These are phyloP conservation scores for Camellia sinensis DNA, from an alignment of 148 eudicot species.

Conservation along the genomic window DNA sequence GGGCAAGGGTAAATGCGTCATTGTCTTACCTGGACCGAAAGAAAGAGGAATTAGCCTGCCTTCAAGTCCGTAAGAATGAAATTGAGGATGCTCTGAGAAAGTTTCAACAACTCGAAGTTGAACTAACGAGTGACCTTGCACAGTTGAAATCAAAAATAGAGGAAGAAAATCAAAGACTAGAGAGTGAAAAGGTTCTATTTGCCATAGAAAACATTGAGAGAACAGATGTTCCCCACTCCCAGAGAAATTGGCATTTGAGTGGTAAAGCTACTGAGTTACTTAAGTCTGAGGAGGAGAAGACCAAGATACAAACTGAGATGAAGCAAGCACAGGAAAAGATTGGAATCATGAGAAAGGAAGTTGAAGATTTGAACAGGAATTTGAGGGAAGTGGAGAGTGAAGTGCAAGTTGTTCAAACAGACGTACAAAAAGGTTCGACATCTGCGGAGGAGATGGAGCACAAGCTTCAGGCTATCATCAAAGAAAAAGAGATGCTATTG, in stretches of 20 bases:
- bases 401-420: constrained; percentile 33
- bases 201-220: constrained; percentile 75
- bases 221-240: constrained; percentile 27
- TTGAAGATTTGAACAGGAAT: constrained; percentile 44
- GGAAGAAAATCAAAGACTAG: constrained; percentile 60
- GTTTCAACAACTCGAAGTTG: constrained; percentile 49
- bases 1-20: constrained; percentile 44
- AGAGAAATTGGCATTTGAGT: constrained; percentile 50
- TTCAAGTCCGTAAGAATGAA: constrained; percentile 42
- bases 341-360: constrained; percentile 40
- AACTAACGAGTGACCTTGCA: constrained; percentile 41
- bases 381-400: constrained; percentile 38
- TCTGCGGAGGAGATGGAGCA: constrained; percentile 42
- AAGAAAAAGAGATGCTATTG: constrained; percentile 56
- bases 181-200: constrained; percentile 73
- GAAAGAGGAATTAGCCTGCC: constrained; percentile 40
- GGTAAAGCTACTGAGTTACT: constrained; percentile 85
- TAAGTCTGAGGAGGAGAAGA: constrained; percentile 84
- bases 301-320: constrained; percentile 61
- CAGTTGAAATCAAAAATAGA: constrained; percentile 52
- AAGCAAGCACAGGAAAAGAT: constrained; percentile 57
- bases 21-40: constrained; percentile 32
- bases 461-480: constrained; percentile 37
- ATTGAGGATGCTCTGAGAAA: constrained; percentile 38
- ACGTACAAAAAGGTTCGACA: constrained; percentile 40